phyloP scores from a whole-genome alignment of 371 early-diverging fungal species.

The Conidiobolus incongruus region DNA sequence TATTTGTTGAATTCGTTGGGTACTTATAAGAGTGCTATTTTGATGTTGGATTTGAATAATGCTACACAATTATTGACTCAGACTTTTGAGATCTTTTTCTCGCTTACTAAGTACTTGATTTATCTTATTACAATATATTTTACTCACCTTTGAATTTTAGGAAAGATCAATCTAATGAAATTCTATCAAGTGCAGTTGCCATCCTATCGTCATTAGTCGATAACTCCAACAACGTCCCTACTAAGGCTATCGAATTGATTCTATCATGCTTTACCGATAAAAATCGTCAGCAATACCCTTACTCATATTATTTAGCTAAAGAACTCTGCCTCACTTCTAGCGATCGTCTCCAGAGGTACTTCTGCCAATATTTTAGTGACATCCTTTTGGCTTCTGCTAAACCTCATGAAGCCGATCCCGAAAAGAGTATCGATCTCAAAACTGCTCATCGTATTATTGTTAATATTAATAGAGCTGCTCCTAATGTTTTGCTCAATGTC shows the following conservation, averaged over 20 bases:
- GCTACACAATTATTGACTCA: slow-evolving; percentile 36
- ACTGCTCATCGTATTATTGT: slow-evolving; percentile 54
- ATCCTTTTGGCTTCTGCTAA: slow-evolving; percentile 14
- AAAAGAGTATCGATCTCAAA: slow-evolving; percentile 19
- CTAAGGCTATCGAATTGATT: slow-evolving; percentile 38
- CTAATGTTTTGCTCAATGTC: slow-evolving; percentile 62
- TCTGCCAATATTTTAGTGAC: slow-evolving; percentile 41
- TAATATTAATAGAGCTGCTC: slow-evolving; percentile 46
- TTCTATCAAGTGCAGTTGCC: too few relatives aligned
- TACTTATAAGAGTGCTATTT: slow-evolving; percentile 54
- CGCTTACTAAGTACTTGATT: slow-evolving; percentile 19
- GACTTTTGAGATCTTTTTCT: slow-evolving; percentile 36
- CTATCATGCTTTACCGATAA: slow-evolving; percentile 48
- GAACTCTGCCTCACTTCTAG: slow-evolving; percentile 52
- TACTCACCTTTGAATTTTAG: too few relatives aligned
- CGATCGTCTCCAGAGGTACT: slow-evolving; percentile 67
- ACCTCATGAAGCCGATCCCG: slow-evolving; percentile 14
- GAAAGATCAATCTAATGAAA: too few relatives aligned
- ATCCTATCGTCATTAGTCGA: too few relatives aligned
- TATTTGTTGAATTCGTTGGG: slow-evolving; percentile 74
- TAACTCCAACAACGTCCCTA: neutral
- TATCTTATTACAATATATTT: too few relatives aligned
- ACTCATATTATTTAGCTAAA: slow-evolving; percentile 52
- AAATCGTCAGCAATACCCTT: slow-evolving; percentile 30
- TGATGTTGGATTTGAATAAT: slow-evolving; percentile 43